Conservation (phyloP, 2,329 filamentous ascomycete genomes). For the Colletotrichum eleusines region DNA sequence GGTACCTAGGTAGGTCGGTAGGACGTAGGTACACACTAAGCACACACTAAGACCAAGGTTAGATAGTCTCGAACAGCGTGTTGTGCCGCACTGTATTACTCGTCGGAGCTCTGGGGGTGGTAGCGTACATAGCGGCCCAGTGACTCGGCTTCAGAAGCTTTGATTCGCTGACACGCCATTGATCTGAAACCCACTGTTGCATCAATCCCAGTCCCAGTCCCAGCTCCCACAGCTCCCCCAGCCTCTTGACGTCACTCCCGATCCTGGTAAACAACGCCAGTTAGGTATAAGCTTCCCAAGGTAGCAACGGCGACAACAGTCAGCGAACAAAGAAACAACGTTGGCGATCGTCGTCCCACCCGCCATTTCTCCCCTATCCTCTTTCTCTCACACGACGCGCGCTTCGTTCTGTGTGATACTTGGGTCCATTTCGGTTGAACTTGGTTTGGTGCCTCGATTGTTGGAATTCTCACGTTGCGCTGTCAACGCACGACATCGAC, state of each 20-base stretch:
- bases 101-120: conserved; percentile 3
- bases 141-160: conserved; percentile 29
- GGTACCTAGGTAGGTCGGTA: too few species aligned
- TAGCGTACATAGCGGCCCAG: conserved; percentile 1
- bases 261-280: too few species aligned
- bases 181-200: conserved; percentile 35
- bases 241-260: conserved; percentile 36
- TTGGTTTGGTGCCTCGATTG: conserved; percentile 6
- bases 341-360: background rate
- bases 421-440: background rate
- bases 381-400: background rate
- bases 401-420: background rate
- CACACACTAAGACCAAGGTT: background rate
- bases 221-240: too few species aligned
- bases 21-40: too few species aligned
- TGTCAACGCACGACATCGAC: background rate
- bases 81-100: background rate
- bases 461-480: background rate
- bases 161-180: conserved; percentile 28
- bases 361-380: background rate
- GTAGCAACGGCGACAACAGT: too few species aligned
- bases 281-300: too few species aligned
- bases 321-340: conserved; percentile 22
- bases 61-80: background rate
- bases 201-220: conserved; percentile 21